phyloP scores from a whole-genome alignment of 345 rosid genomes.

The Boechera stricta region DNA sequence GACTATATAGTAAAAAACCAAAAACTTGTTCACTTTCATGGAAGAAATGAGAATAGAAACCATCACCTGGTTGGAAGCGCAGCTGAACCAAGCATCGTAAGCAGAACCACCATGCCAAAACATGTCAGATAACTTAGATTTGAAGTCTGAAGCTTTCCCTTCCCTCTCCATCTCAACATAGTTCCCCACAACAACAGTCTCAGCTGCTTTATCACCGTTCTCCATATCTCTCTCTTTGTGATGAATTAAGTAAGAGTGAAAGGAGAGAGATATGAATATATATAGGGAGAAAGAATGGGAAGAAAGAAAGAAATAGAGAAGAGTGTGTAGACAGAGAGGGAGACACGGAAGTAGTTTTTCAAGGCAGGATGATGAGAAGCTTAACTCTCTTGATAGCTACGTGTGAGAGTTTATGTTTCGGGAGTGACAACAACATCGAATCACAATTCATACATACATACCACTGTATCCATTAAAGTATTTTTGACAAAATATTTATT shows the following conservation, averaged over 20 bases:
- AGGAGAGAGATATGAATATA: conserved; percentile 29
- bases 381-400: conserved; percentile 42
- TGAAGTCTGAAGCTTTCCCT: conserved; percentile 64
- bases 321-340: conserved; percentile 50
- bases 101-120: conserved; percentile 98
- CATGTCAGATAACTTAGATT: conserved; percentile 66
- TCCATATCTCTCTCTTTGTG: conserved; percentile 46
- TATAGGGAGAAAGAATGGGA: conserved; percentile 34
- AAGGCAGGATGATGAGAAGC: conserved; percentile 46
- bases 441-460: neutral
- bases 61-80: conserved; percentile 89
- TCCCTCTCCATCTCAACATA: conserved; percentile 94
- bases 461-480: neutral
- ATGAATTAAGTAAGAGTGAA: neutral
- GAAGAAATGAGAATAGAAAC: neutral
- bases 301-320: conserved; percentile 16
- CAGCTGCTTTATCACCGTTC: conserved; percentile 73
- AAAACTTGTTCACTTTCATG: neutral
- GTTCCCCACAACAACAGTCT: conserved; percentile 85
- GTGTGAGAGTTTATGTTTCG: conserved; percentile 46
- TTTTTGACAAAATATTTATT: conserved; percentile 7
- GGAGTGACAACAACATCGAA: conserved; percentile 30
- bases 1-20: neutral
- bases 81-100: conserved; percentile 99
- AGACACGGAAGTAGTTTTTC: conserved; percentile 49